Evolutionary conservation across 345 rosid genomes (phyloP), one percentile per base, ranked within the genome.

Genomic region (Ricinus communis): DNA sequence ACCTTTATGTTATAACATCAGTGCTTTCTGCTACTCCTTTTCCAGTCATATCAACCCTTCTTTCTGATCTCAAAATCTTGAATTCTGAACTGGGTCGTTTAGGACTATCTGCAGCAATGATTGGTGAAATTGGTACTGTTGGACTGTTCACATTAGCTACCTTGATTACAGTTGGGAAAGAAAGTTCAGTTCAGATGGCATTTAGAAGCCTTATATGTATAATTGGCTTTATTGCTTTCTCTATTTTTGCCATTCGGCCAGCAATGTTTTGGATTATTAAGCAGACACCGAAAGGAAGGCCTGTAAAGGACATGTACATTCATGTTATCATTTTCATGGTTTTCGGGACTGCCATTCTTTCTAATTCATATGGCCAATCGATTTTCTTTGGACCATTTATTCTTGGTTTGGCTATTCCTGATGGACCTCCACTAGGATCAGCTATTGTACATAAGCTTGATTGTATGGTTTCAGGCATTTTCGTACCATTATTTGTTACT

Each of bases 41-140:
- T 57, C 63, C 74, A 9, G 75, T 52, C 40, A 53, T 81, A 7
- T 25, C 51, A 31, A 25, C 55, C 33, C 69, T 71, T 9, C 70
- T 77, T n/a, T 41, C 54, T 0, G 76, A 77, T 19, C 58, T 74
- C n/a, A 18, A 65, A 16, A 60, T 77, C 55, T n/a, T 58, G 13
- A 81, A 77, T 51, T 74, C 84, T 0, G 75, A 78, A 65, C 59
- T 81, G 6, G 82, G 85, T 11, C 59, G 77, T 27, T 25, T 82
- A 61, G 72, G 66, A 1, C 50, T 82, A 36, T 78, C 80, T 9
- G 62, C 70, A 0, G 82, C 75, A 1, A 45, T 69, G 22, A 28
- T 75, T 9, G 21, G 77, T 49, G 80, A 78, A 7, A 12, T 78
- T 27, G 12, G 68, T 16, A 57, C 60, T 68, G 13, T 71, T 22